Base-by-base conservation (phyloP, 257 asterid genomes). In the Forsythia viridissima region DNA sequence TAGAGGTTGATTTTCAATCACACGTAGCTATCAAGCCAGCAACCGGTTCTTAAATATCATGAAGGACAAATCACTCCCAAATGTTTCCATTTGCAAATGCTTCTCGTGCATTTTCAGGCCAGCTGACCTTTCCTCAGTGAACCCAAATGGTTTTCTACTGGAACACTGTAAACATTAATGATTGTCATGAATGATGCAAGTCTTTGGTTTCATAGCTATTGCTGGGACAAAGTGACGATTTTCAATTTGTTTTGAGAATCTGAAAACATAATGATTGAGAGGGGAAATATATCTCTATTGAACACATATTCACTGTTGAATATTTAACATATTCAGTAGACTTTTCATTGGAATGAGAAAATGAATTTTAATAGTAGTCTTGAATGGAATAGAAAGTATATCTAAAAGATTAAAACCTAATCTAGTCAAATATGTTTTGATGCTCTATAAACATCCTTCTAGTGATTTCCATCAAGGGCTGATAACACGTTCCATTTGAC, bases 401-500 rank as follows among this genome's bases (percentile, higher is more conserved):
- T 57, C 7, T 36, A 46, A 30, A 30, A 30, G 34, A 30, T 1
- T 30, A 30, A 34, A 51, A 38, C 65, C 80, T 77, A 70, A 51
- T 69, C 37, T 72, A 9, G 65, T 34, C 73, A 20, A 75, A 41
- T 67, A 10, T 4, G 20, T 44, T 71, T 68, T 67, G 68, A 79
- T 76, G 71, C 73, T 75, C 79, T 16, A 12, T 43, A 73, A 41
- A 74, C 80, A 77, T 68, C 70, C 16, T 15, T 51, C 13, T 7
- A 15, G n/a, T 42, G 36, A 73, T 59, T 42, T 36, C 77, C 6
- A 40, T 75, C 59, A 70, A 78, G 69, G n/a, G 55, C 73, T 79
- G 71, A 87, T 76, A 40, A 66, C 78, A 79, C 52, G 4, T 42
- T 55, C 72, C 48, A 71, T 74, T 70, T 88, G 79, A 87, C 95